Conservation (phyloP, 768 basidiomycete genomes). For the Lactarius deliciosus region DNA sequence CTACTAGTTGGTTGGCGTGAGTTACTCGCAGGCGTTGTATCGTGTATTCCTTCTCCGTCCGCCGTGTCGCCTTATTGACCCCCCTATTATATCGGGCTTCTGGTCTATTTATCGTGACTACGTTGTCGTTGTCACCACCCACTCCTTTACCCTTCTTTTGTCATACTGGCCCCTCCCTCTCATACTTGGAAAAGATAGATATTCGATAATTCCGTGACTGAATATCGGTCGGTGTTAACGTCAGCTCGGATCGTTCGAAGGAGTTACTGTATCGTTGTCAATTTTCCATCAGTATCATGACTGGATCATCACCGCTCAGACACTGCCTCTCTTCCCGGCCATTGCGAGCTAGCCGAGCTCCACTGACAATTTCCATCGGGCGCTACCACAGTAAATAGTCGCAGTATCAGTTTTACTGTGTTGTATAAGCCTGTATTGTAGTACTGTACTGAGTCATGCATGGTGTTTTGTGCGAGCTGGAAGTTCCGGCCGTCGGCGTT, state of each 20-base stretch:
- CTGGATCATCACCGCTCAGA: neutral
- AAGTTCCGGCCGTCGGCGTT: neutral
- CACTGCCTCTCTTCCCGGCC: neutral
- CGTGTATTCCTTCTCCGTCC: constrained; percentile 18
- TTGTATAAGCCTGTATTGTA: no score
- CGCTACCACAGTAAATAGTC: no score
- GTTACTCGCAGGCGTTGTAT: constrained; percentile 17
- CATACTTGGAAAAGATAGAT: constrained; percentile 13
- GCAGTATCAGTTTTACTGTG: no score
- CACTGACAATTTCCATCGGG: neutral
- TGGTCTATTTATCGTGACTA: constrained; percentile 20
- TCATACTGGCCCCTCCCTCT: constrained; percentile 4
- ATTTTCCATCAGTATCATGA: neutral
- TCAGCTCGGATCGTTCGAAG: neutral
- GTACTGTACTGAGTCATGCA: no score
- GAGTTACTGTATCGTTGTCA: neutral
- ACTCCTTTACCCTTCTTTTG: constrained; percentile 9
- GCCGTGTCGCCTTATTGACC: constrained; percentile 10
- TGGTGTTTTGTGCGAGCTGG: no score
- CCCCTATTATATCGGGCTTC: neutral
- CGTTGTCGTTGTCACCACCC: constrained; percentile 4
- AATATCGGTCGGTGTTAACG: neutral
- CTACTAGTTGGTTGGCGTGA: constrained; percentile 25
- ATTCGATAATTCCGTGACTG: constrained; percentile 15
- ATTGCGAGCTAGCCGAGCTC: neutral